phyloP scores from a whole-genome alignment of 2,329 filamentous ascomycete species.

The Arachnomyces sp. region DNA sequence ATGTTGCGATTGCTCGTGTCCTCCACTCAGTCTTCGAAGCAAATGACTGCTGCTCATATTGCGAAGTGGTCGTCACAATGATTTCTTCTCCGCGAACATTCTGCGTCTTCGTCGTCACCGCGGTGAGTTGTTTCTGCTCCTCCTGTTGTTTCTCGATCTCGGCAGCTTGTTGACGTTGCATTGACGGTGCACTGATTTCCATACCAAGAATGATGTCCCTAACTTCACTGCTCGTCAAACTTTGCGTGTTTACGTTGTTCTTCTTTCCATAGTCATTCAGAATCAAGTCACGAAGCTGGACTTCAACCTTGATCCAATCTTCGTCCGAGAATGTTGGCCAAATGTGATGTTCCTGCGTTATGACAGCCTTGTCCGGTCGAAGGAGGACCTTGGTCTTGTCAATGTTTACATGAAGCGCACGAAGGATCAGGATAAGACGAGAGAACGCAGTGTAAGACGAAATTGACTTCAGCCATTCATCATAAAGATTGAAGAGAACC shows the following conservation, averaged over 20 bases:
- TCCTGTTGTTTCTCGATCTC: slow-evolving; percentile 99
- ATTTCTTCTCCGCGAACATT: slow-evolving; percentile 97
- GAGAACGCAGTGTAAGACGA: slow-evolving; percentile 99
- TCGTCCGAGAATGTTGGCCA: slow-evolving; percentile 93
- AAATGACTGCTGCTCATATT: slow-evolving; percentile 96
- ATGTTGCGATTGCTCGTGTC: slow-evolving; percentile 90
- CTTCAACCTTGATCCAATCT: slow-evolving; percentile 99
- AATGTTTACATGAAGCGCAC: slow-evolving; percentile 92
- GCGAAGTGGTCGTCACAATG: slow-evolving; percentile 93
- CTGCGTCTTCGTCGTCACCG: slow-evolving; percentile 95
- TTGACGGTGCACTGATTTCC: slow-evolving; percentile 96
- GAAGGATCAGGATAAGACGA: slow-evolving; percentile 82
- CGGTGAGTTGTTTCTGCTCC: slow-evolving; percentile 91
- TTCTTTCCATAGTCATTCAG: slow-evolving; percentile 99
- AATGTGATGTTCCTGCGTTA: slow-evolving; percentile 97
- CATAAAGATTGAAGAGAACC: slow-evolving; percentile 98
- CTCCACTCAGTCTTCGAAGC: slow-evolving; percentile 99
- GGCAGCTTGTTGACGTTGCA: slow-evolving; percentile 96
- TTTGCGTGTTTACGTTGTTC: slow-evolving; percentile 98
- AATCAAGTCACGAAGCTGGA: slow-evolving; percentile 88
- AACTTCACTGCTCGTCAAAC: slow-evolving; percentile 92
- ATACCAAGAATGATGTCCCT: slow-evolving; percentile 98
- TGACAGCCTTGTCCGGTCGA: slow-evolving; percentile 93
- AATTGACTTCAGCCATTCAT: slow-evolving; percentile 97
- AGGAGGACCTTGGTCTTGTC: slow-evolving; percentile 97